Evolutionary conservation across 805 yeast species (phyloP), one percentile per base, ranked within the genome.

Genomic region (Schwanniomyces occidentalis): DNA sequence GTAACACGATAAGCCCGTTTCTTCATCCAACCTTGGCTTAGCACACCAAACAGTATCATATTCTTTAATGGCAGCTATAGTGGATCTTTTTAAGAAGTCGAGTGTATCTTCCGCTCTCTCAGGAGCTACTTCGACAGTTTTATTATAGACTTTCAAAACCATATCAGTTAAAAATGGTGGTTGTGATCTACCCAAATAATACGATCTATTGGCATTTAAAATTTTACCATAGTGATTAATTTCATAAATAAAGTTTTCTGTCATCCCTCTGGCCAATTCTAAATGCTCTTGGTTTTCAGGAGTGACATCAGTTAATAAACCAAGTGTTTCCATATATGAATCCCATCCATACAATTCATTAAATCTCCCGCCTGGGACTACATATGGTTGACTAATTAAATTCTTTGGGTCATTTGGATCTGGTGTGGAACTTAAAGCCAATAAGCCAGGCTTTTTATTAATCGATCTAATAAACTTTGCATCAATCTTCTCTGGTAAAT

Each of bases 291-390:
- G 54, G 24, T 52, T 35, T 6, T 45, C 41, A 1, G 51, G 45
- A 0, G 60, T 54, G 1, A 58, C 69, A 51, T 85, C 84, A 17
- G 76, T 73, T 16, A 93, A 57, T 26, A 93, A 69, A 1, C 98
- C 99, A 16, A 89, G 60, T 0, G 93, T 77, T 54, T 83, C 89
- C 83, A 93, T 85, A 54, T 93, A 91, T 2, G 96, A 88, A 58
- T 91, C 99, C 99, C 99, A 91, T 10, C 98, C 99, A 53, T 93
- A 91, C 39, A 89, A 74, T 63, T 91, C 99, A 63, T 93, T 93
- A 63, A 91, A 91, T 44, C 99, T 71, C 15, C 99, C 98, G 12
- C 99, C 99, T 1, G 99, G 99, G 16, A 91, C 98, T 12, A 87
- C 85, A 58, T 91, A 91, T 0, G 95, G 96, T 51, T 75, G 80